Percentiles rank a stretch among this genome's conserved stretches.
Conservation (phyloP, 2,329 filamentous ascomycete genomes). For the Pestalotiopsis sp. region DNA sequence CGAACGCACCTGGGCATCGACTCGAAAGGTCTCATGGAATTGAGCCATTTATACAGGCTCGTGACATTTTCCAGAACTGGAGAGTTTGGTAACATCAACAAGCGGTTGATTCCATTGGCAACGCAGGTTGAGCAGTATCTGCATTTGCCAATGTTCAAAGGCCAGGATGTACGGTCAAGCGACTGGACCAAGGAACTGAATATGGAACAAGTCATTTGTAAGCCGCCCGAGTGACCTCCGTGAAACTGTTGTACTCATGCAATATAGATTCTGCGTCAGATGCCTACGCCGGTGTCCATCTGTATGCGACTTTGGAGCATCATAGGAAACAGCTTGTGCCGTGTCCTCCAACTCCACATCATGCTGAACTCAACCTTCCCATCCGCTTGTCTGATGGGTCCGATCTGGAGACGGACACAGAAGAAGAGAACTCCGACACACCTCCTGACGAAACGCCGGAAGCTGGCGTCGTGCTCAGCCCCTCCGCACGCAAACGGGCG, state of each 20-base stretch:
- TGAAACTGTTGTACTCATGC: neutral
- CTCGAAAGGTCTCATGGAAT: slow-evolving; percentile 71
- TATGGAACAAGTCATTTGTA: slow-evolving; percentile 70
- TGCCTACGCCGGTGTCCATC: slow-evolving; percentile 75
- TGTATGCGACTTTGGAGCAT: slow-evolving; percentile 73
- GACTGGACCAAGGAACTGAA: slow-evolving; percentile 72
- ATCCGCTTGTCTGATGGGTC: slow-evolving; percentile 57
- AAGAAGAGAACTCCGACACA: slow-evolving; percentile 18
- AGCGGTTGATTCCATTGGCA: slow-evolving; percentile 66
- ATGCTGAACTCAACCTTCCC: slow-evolving; percentile 67
- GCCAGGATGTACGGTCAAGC: slow-evolving; percentile 66
- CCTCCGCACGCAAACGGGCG: slow-evolving; percentile 16
- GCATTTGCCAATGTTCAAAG: slow-evolving; percentile 76
- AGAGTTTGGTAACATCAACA: slow-evolving; percentile 63
- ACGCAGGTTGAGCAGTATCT: slow-evolving; percentile 72
- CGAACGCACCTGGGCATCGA: slow-evolving; percentile 67
- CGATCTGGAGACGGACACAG: slow-evolving; percentile 30
- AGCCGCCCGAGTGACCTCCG: slow-evolving; percentile 34
- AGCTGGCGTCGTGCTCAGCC: slow-evolving; percentile 9
- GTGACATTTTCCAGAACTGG: slow-evolving; percentile 65
- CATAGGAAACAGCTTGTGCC: slow-evolving; percentile 69
- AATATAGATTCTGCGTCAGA: slow-evolving; percentile 74
- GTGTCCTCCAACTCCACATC: slow-evolving; percentile 69
- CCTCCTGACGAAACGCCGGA: slow-evolving; percentile 9
- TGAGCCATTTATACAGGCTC: slow-evolving; percentile 80